Evolutionary conservation across 176 grass and related monocot genomes (phyloP).

Genomic region (Puccinellia tenuiflora): DNA sequence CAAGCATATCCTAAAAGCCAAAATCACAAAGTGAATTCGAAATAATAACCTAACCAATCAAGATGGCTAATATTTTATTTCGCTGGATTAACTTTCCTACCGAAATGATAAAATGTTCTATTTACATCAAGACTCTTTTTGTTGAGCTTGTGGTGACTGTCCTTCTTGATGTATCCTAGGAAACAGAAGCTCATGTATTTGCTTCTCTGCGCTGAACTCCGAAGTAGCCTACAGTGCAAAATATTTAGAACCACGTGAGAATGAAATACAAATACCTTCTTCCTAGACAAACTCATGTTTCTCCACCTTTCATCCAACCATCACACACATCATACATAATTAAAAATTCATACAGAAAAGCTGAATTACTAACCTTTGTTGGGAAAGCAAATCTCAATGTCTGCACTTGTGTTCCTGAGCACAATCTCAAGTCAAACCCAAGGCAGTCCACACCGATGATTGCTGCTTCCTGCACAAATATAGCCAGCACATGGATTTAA

Average conservation of each 20-base stretch:
- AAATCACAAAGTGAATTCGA: too few relatives aligned
- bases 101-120: slow-evolving; percentile 8
- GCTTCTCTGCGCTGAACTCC: slow-evolving; percentile 76
- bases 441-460: slow-evolving; percentile 82
- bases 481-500: neutral
- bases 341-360: neutral
- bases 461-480: slow-evolving; percentile 55
- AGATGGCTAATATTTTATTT: neutral
- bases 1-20: too few relatives aligned
- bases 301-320: neutral
- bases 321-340: neutral
- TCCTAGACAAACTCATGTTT: neutral
- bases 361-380: slow-evolving; percentile 38
- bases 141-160: slow-evolving; percentile 51
- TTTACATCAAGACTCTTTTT: slow-evolving; percentile 45
- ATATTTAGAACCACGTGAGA: slow-evolving; percentile 8
- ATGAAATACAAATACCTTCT: neutral
- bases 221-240: slow-evolving; percentile 58
- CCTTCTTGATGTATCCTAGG: slow-evolving; percentile 58
- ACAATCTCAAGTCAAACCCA: slow-evolving; percentile 88
- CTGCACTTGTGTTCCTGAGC: slow-evolving; percentile 78
- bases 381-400: slow-evolving; percentile 82
- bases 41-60: too few relatives aligned
- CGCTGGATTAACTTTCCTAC: slow-evolving; percentile 20
- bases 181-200: slow-evolving; percentile 78